phyloP scores from a whole-genome alignment of 2,329 filamentous ascomycete species.

The Fusarium nanum region DNA sequence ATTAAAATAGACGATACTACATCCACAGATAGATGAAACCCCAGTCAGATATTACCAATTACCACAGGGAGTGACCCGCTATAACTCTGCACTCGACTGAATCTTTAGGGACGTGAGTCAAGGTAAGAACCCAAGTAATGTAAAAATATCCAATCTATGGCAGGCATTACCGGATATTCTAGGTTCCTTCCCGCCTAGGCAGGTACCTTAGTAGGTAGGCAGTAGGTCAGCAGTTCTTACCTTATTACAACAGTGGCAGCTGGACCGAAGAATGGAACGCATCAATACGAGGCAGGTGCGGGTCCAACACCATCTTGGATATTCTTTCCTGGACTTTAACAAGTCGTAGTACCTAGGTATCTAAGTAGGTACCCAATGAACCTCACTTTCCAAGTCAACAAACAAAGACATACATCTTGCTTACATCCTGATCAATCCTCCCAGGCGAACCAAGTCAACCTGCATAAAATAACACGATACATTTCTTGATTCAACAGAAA shows the following conservation, averaged over 20 bases:
- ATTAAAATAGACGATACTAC: not conserved
- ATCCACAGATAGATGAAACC: constrained; percentile 9
- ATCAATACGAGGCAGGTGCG: constrained; percentile 36
- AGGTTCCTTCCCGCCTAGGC: not conserved
- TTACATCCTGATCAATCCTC: not conserved
- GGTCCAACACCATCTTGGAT: constrained; percentile 4
- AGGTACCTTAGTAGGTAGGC: not conserved
- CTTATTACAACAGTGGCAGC: not conserved
- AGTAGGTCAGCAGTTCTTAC: not conserved
- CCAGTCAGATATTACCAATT: not conserved
- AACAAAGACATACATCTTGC: not conserved
- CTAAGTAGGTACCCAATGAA: not conserved
- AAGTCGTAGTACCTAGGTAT: not conserved
- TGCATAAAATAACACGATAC: not conserved
- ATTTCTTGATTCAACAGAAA: not conserved
- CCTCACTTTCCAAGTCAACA: not conserved
- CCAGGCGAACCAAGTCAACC: not conserved
- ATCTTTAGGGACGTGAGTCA: not conserved
- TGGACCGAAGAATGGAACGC: constrained; percentile 11
- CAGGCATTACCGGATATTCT: constrained; percentile 5
- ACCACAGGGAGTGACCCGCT: not conserved
- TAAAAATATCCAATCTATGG: not conserved
- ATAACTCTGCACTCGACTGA: not conserved
- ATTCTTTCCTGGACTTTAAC: not conserved
- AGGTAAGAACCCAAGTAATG: not conserved